phyloP scores from a whole-genome alignment of 768 basidiomycete genomes.

The Podaxis sp. region DNA sequence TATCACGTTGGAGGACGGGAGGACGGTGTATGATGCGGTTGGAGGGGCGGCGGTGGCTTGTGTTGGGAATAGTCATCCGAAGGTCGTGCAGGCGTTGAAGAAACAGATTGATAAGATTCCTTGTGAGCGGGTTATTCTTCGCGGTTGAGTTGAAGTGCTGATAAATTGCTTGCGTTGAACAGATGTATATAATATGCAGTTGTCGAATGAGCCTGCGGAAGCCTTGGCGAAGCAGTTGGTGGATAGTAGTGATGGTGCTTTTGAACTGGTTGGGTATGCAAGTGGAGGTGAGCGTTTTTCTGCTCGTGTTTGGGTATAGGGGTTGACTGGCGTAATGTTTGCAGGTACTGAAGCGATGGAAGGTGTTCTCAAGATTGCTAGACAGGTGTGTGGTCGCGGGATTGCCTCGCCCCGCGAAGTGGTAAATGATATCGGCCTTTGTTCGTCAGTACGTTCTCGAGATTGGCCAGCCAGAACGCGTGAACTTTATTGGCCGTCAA shows the following conservation, averaged over 20 bases:
- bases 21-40: constrained; percentile 69
- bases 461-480: constrained; percentile 65
- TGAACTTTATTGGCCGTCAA: constrained; percentile 74
- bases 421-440: neutral
- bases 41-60: constrained; percentile 87
- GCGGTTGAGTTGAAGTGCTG: neutral
- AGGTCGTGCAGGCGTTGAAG: constrained; percentile 71
- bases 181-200: constrained; percentile 89
- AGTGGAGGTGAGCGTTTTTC: constrained; percentile 58
- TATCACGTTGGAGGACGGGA: constrained; percentile 68
- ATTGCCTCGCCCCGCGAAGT: neutral
- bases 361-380: constrained; percentile 75
- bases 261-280: constrained; percentile 67
- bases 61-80: constrained; percentile 72
- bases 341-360: constrained; percentile 90
- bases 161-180: neutral
- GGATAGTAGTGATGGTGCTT: constrained; percentile 68
- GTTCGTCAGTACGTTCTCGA: constrained; percentile 63
- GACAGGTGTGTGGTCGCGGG: constrained; percentile 50
- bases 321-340: neutral
- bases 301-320: neutral
- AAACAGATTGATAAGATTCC: constrained; percentile 76
- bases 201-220: constrained; percentile 81
- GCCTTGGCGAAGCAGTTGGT: constrained; percentile 68
- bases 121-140: constrained; percentile 44